Percentiles rank a stretch among this genome's conserved stretches.
Conservation (phyloP, 352 stramenopile species). For the Phytophthora cactorum region DNA sequence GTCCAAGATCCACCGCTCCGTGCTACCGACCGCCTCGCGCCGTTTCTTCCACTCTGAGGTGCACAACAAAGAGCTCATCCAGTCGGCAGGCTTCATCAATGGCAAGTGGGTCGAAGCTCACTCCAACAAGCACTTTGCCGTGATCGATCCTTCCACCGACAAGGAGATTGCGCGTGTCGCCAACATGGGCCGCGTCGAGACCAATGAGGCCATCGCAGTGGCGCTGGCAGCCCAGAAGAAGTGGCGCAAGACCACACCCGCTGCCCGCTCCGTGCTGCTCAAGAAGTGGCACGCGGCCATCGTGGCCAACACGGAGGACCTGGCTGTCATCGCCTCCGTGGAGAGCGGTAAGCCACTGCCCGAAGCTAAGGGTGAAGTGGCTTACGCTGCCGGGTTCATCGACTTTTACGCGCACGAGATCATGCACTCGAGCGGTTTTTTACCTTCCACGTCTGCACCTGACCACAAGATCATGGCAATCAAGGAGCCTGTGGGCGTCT, state of each 20-base stretch:
- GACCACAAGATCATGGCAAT: conserved; percentile 80
- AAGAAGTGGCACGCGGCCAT: conserved; percentile 88
- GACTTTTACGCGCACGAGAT: conserved; percentile 97
- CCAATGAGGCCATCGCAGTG: conserved; percentile 71
- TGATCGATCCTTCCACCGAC: conserved; percentile 82
- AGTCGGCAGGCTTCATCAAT: conserved; percentile 79
- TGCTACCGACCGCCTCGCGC: conserved; percentile 25
- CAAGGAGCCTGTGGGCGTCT: conserved; percentile 95
- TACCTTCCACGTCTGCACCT: conserved; percentile 62
- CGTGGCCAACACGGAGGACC: conserved; percentile 69
- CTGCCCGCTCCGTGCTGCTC: conserved; percentile 63
- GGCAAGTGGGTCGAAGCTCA: conserved; percentile 79
- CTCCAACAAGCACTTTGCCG: conserved; percentile 57
- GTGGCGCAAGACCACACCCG: conserved; percentile 66
- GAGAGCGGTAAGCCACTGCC: conserved; percentile 97
- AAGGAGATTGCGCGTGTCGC: conserved; percentile 73
- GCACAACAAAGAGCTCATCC: conserved; percentile 68
- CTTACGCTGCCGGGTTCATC: conserved; percentile 94
- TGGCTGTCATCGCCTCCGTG: conserved; percentile 94
- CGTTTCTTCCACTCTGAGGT: conserved; percentile 65
- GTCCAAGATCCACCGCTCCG: conserved; percentile 37
- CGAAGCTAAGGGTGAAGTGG: conserved; percentile 95
- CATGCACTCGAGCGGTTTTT: conserved; percentile 86
- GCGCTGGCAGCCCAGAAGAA: conserved; percentile 66
- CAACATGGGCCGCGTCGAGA: conserved; percentile 73